phyloP scores from a whole-genome alignment of 495 filamentous ascomycete genomes.

The Tuber brumale region DNA sequence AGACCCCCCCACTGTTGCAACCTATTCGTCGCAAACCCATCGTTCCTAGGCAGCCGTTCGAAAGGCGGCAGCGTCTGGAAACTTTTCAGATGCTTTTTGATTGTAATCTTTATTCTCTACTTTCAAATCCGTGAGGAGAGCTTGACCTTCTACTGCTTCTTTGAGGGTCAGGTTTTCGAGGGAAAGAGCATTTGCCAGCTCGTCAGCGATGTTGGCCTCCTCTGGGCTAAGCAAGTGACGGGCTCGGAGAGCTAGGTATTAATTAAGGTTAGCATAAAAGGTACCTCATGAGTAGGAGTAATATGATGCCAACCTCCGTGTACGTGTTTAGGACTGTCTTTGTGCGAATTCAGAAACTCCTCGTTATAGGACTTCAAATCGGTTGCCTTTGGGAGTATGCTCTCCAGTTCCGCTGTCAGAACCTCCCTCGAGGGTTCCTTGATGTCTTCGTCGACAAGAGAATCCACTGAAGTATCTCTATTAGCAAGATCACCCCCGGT shows the following conservation, averaged over 20 bases:
- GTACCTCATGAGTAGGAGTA: not conserved
- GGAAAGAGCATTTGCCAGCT: conserved; percentile 55
- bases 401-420: conserved; percentile 46
- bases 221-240: conserved; percentile 56
- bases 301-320: conserved; percentile 36
- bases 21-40: not conserved
- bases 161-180: conserved; percentile 52
- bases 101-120: conserved; percentile 56
- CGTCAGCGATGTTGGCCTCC: conserved; percentile 55
- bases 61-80: conserved; percentile 48
- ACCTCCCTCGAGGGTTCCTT: conserved; percentile 33
- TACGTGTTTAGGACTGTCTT: conserved; percentile 57
- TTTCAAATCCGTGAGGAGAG: conserved; percentile 55
- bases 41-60: not conserved
- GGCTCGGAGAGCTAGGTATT: conserved; percentile 50
- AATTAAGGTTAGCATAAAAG: conserved; percentile 39
- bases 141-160: conserved; percentile 56
- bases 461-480: conserved; percentile 21
- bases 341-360: conserved; percentile 57
- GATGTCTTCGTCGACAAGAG: conserved; percentile 35
- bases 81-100: conserved; percentile 59
- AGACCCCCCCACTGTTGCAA: not conserved
- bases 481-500: not conserved
- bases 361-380: conserved; percentile 63
- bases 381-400: conserved; percentile 52